phyloP scores from a whole-genome alignment of 108 stramenopile genomes.

The Conticribra guillardii region DNA sequence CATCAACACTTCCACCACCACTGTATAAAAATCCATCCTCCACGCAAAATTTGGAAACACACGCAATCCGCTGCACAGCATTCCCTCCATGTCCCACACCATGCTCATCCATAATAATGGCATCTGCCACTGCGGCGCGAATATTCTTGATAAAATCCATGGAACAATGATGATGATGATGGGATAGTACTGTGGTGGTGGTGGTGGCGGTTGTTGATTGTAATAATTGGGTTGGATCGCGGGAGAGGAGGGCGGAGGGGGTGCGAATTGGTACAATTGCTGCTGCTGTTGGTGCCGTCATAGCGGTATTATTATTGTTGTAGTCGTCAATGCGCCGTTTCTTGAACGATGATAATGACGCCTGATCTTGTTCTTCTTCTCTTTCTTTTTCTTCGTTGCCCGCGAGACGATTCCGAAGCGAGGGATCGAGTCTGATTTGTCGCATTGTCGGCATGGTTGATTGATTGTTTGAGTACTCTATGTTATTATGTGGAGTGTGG shows the following conservation, averaged over 20 bases:
- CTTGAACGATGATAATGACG: conserved; percentile 6
- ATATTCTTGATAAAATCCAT: conserved; percentile 13
- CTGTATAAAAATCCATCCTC: not conserved
- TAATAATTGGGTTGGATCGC: conserved; percentile 31
- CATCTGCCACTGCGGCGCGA: conserved; percentile 24
- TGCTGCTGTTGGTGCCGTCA: conserved; percentile 4
- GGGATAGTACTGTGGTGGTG: conserved; percentile 32
- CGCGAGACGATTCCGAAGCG: conserved; percentile 19
- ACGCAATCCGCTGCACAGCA: conserved; percentile 9
- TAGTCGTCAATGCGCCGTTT: not conserved
- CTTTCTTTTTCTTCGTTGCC: not conserved
- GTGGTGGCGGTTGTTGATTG: conserved; percentile 16
- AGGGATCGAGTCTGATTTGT: conserved; percentile 19
- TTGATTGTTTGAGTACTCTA: no score
- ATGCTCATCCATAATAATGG: conserved; percentile 26
- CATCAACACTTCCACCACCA: not conserved
- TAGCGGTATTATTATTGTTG: not conserved
- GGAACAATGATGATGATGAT: conserved; percentile 12
- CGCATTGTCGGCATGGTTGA: conserved; percentile 38
- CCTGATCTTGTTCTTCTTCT: no score
- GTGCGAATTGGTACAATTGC: conserved; percentile 2
- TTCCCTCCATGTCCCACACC: conserved; percentile 22
- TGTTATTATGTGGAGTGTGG: no score
- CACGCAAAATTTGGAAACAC: conserved; percentile 17
- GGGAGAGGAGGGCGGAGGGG: conserved; percentile 49